Percentiles rank a stretch among this genome's conserved stretches.
Conservation (phyloP, 805 yeast species). For the Danielia reshetovae region DNA sequence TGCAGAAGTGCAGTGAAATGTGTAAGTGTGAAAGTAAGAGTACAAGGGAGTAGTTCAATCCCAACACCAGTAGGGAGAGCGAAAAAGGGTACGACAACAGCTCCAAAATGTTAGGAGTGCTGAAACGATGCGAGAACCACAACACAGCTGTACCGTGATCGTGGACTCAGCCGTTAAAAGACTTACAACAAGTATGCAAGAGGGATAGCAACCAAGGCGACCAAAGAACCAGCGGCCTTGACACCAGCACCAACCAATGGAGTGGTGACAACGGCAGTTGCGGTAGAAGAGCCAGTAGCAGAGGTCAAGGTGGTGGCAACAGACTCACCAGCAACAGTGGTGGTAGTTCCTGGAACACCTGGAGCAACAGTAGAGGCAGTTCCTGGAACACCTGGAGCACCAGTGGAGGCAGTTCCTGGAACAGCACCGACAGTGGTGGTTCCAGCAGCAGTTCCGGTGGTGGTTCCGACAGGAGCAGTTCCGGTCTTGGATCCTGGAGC, state of each 20-base stretch:
- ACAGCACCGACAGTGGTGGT: slow-evolving; percentile 9
- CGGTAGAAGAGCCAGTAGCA: slow-evolving; percentile 10
- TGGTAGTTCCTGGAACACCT: slow-evolving; percentile 5
- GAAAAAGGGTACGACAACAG: slow-evolving; percentile 1
- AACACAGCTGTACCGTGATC: too few species aligned
- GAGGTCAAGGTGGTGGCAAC: slow-evolving; percentile 8
- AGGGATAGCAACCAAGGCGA: slow-evolving; percentile 29
- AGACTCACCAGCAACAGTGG: slow-evolving; percentile 7
- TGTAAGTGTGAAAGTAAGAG: not conserved
- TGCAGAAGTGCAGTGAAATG: too few species aligned
- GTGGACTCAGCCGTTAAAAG: not conserved
- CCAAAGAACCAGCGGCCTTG: slow-evolving; percentile 21
- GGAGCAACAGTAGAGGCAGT: slow-evolving; percentile 6
- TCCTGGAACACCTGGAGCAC: slow-evolving; percentile 8
- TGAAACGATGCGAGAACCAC: too few species aligned
- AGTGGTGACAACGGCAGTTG: slow-evolving; percentile 12
- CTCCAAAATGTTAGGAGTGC: too few species aligned
- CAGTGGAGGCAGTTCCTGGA: slow-evolving; percentile 7
- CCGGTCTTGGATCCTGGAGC: not conserved
- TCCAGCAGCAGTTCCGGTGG: slow-evolving; percentile 3
- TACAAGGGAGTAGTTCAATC: too few species aligned
- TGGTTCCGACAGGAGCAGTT: slow-evolving; percentile 4
- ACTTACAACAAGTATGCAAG: slow-evolving; percentile 34
- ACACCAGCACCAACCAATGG: slow-evolving; percentile 17
- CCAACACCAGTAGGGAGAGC: not conserved